Percentiles rank a stretch among this genome's conserved stretches.
Conservation (phyloP, 1,284 basidiomycete species). For the Puccinia coronata region DNA sequence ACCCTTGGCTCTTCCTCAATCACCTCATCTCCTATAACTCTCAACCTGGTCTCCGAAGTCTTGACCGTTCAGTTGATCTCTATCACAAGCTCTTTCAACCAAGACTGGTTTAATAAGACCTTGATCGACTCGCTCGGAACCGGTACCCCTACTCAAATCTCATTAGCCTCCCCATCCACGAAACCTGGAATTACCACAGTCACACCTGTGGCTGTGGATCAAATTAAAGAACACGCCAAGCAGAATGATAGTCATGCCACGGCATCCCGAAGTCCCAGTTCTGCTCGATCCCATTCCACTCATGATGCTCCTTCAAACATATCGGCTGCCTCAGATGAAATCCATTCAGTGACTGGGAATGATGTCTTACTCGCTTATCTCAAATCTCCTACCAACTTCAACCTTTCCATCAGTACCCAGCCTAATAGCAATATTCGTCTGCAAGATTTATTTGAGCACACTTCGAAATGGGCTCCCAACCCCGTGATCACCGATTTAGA, state of each 20-base stretch:
- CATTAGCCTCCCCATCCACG: not conserved
- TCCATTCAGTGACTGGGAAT: slow-evolving; percentile 5
- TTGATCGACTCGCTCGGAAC: slow-evolving; percentile 30
- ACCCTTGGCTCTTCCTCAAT: slow-evolving; percentile 36
- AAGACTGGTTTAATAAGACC: slow-evolving; percentile 35
- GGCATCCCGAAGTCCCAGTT: not conserved
- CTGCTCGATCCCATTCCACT: slow-evolving; percentile 19
- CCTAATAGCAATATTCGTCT: not conserved
- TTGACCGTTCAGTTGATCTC: slow-evolving; percentile 44
- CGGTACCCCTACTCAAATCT: slow-evolving; percentile 8
- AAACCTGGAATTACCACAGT: not conserved
- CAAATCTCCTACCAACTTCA: slow-evolving; percentile 26
- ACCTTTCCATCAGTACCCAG: not conserved
- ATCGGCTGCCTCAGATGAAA: slow-evolving; percentile 14
- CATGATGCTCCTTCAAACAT: not conserved
- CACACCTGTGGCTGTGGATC: not conserved
- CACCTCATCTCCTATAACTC: slow-evolving; percentile 35
- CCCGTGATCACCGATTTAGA: not conserved
- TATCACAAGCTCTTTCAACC: slow-evolving; percentile 10
- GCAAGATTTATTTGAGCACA: slow-evolving; percentile 35
- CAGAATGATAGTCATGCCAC: not conserved
- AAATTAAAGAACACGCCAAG: slow-evolving; percentile 15
- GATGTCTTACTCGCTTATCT: slow-evolving; percentile 33
- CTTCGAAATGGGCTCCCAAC: slow-evolving; percentile 24
- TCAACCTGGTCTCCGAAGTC: slow-evolving; percentile 36